Conservation (phyloP, 371 early-diverging fungal genomes). For the Rhizopus microsporus region DNA sequence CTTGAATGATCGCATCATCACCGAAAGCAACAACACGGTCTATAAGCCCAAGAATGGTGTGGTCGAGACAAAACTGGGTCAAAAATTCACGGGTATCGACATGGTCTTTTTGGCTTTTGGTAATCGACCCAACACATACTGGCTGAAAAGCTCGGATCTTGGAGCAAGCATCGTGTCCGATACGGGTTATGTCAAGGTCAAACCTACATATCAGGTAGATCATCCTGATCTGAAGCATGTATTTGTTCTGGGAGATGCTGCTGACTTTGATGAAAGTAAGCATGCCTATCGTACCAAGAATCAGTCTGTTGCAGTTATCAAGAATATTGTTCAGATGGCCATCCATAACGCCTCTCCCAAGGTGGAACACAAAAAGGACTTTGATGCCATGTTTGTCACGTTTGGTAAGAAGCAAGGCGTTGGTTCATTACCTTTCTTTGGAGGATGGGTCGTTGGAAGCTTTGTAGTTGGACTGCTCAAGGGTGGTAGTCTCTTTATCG, state of each 20-base stretch:
- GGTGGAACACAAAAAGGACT: constrained; percentile 23
- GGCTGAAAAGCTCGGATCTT: constrained; percentile 19
- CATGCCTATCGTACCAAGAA: constrained; percentile 51
- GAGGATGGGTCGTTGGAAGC: constrained; percentile 11
- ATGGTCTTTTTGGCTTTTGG: constrained; percentile 57
- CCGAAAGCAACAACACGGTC: constrained; percentile 12
- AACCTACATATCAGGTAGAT: constrained; percentile 58
- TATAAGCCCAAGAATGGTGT: constrained; percentile 8
- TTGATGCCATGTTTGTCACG: constrained; percentile 34
- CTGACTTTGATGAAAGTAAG: constrained; percentile 53
- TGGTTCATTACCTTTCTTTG: constrained; percentile 13
- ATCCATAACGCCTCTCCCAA: constrained; percentile 11
- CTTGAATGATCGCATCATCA: constrained; percentile 47
- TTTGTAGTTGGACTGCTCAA: constrained; percentile 7
- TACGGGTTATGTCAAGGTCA: constrained; percentile 42
- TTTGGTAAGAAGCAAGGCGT: constrained; percentile 31
- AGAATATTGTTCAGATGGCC: constrained; percentile 22
- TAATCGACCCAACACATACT: constrained; percentile 27
- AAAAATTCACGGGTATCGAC: constrained; percentile 40
- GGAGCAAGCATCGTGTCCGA: constrained; percentile 14
- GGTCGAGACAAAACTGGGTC: constrained; percentile 35
- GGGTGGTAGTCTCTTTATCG: constrained; percentile 1
- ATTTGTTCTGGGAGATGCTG: constrained; percentile 64
- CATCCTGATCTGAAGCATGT: constrained; percentile 38
- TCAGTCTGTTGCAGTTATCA: constrained; percentile 37